Conservation (phyloP, 306 rosid species). For the Vigna mungo region DNA sequence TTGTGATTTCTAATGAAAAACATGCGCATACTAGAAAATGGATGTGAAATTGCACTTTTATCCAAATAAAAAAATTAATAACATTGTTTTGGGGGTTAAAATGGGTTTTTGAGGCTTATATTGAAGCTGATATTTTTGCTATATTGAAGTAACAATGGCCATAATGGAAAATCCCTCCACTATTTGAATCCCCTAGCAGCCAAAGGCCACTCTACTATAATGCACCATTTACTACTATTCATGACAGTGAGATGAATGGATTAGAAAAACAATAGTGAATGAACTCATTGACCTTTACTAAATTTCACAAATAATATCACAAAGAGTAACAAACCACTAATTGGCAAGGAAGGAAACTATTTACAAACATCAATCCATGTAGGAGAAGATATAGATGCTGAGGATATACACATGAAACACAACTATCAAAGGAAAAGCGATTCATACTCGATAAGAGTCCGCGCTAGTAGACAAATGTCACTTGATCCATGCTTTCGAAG, state of each 20-base stretch:
- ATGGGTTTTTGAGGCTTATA: background rate
- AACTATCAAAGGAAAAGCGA: conserved; percentile 26
- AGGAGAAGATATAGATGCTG: background rate
- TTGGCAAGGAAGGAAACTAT: background rate
- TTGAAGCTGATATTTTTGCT: background rate
- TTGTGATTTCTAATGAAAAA: background rate
- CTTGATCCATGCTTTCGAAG: conserved; percentile 68
- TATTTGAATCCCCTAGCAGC: background rate
- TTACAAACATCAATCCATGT: background rate
- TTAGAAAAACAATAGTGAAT: background rate
- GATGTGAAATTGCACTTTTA: background rate
- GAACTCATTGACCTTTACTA: conserved; percentile 9
- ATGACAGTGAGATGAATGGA: background rate
- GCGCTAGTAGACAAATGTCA: conserved; percentile 62
- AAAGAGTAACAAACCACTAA: conserved; percentile 2
- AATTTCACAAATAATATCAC: conserved; percentile 3
- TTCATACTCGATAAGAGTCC: conserved; percentile 70
- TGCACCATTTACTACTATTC: background rate
- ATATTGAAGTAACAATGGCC: background rate
- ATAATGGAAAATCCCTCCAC: background rate
- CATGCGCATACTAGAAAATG: background rate
- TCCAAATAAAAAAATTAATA: background rate
- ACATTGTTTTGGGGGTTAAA: background rate
- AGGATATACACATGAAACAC: conserved; percentile 24
- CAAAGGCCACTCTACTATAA: background rate